Percentiles rank a stretch among this genome's conserved stretches.
These are phyloP conservation scores for Gaeumannomyces sp. DNA, from an alignment of 2,329 filamentous ascomycete genomes.

Conservation along the genomic window DNA sequence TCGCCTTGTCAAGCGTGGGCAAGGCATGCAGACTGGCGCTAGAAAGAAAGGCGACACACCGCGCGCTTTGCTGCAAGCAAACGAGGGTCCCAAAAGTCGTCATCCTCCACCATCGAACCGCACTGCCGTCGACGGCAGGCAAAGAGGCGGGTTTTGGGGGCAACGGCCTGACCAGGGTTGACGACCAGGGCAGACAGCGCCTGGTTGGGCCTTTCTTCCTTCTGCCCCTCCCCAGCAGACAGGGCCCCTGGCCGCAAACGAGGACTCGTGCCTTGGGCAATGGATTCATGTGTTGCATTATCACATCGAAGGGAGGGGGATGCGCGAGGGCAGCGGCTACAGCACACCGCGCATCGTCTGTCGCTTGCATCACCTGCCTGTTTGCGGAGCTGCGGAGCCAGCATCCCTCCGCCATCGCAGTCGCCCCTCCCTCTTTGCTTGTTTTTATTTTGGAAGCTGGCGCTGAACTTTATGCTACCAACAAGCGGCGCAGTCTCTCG, in stretches of 20 bases:
- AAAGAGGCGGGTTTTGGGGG: not conserved
- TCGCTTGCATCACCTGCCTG: not conserved
- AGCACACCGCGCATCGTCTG: not conserved
- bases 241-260: not conserved
- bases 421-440: not conserved
- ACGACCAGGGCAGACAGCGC: not conserved
- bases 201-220: not conserved
- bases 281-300: not conserved
- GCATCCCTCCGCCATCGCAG: not conserved
- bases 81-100: not conserved
- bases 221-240: not conserved
- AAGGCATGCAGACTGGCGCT: not conserved
- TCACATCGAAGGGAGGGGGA: not conserved
- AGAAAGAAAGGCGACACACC: not conserved
- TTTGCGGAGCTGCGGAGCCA: not conserved
- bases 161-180: not conserved
- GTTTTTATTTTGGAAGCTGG: not conserved
- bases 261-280: not conserved
- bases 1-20: not conserved
- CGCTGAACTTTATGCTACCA: not conserved
- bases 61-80: not conserved
- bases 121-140: not conserved
- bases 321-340: not conserved
- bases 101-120: not conserved
- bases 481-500: not conserved